Evolutionary conservation across 2,329 filamentous ascomycete species (phyloP).

Genomic region (Acrocalymma vagum): DNA sequence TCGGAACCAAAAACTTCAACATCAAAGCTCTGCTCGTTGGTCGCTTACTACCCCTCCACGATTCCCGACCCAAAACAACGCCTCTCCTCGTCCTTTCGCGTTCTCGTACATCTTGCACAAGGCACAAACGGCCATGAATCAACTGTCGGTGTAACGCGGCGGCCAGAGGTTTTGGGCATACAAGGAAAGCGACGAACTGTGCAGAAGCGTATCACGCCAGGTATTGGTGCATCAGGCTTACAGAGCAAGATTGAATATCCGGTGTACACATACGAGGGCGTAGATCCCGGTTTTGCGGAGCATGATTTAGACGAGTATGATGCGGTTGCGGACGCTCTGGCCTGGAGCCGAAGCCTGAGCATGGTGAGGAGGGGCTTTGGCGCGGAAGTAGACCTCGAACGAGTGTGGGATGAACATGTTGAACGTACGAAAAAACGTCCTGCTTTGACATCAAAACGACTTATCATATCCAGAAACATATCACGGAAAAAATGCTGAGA

Average conservation of each 20-base stretch:
- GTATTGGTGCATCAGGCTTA: slow-evolving; percentile 59
- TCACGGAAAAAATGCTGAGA: slow-evolving; percentile 44
- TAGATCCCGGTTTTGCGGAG: slow-evolving; percentile 74
- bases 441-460: not conserved
- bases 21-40: slow-evolving; percentile 63
- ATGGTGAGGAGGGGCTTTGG: slow-evolving; percentile 68
- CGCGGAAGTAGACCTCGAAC: slow-evolving; percentile 56
- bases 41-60: slow-evolving; percentile 70
- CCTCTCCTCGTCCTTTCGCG: slow-evolving; percentile 53
- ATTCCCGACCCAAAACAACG: slow-evolving; percentile 62
- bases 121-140: slow-evolving; percentile 43
- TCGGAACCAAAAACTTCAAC: slow-evolving; percentile 61
- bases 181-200: slow-evolving; percentile 60
- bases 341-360: slow-evolving; percentile 72
- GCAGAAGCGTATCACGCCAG: slow-evolving; percentile 58
- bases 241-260: slow-evolving; percentile 52
- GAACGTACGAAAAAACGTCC: slow-evolving; percentile 32
- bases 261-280: slow-evolving; percentile 64
- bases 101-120: slow-evolving; percentile 66
- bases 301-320: slow-evolving; percentile 74
- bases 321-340: slow-evolving; percentile 68
- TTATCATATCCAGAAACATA: slow-evolving; percentile 41
- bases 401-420: slow-evolving; percentile 52
- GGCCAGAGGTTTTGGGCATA: slow-evolving; percentile 61
- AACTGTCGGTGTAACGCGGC: slow-evolving; percentile 58